Conservation (phyloP, 2,329 filamentous ascomycete species). For the Monilinia vaccinii-corymbosi region DNA sequence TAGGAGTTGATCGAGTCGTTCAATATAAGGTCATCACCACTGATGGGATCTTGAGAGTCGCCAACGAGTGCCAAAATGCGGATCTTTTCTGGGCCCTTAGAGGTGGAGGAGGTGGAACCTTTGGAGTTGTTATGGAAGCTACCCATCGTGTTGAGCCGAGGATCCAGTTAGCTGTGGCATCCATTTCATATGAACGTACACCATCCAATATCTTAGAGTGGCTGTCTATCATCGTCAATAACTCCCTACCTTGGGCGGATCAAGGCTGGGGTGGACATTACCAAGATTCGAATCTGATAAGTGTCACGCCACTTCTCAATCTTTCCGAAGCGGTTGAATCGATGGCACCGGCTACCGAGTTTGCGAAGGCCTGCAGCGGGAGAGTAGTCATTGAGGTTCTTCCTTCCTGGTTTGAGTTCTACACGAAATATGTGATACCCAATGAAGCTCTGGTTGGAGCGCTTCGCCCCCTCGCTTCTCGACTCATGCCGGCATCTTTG, state of each 20-base stretch:
- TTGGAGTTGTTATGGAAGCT: constrained; percentile 33
- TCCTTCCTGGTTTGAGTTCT: constrained; percentile 14
- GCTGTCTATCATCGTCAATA: constrained; percentile 12
- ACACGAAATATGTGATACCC: constrained; percentile 12
- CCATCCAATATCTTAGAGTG: constrained; percentile 7
- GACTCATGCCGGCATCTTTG: constrained; percentile 12
- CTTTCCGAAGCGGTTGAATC: constrained; percentile 12
- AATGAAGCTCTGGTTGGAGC: constrained; percentile 11
- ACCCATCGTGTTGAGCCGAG: constrained; percentile 15
- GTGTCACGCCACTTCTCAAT: constrained; percentile 14
- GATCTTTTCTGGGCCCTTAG: constrained; percentile 43
- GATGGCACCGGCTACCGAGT: constrained; percentile 11
- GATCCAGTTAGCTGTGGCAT: constrained; percentile 11
- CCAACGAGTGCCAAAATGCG: constrained; percentile 33
- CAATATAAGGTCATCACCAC: constrained; percentile 40
- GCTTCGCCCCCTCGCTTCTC: constrained; percentile 3
- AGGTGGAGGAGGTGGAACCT: constrained; percentile 38
- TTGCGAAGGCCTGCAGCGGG: constrained; percentile 10
- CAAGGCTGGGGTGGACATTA: constrained; percentile 18
- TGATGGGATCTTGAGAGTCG: constrained; percentile 36
- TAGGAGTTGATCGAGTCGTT: constrained; percentile 42
- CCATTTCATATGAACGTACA: constrained; percentile 11
- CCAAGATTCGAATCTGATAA: constrained; percentile 11
- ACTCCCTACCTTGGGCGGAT: constrained; percentile 15
- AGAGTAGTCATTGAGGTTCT: constrained; percentile 9